phyloP scores from a whole-genome alignment of 495 filamentous ascomycete genomes.

The Penicillium fimorum region DNA sequence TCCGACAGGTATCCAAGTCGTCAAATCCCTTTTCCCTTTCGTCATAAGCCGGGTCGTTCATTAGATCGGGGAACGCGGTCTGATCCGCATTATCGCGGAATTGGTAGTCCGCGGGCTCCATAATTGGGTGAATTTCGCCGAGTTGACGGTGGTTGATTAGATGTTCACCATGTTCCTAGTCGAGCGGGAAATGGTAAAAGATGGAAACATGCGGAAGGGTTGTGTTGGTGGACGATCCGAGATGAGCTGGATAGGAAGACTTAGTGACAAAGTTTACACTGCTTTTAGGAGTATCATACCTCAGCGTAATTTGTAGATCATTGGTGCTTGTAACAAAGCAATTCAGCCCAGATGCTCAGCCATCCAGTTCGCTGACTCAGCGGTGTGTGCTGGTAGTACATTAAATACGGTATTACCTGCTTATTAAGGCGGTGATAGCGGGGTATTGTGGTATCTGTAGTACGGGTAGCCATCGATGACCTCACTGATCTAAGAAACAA shows the following conservation, averaged over 20 bases:
- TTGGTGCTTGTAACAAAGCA: slow-evolving; percentile 6
- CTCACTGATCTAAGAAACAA: slow-evolving; percentile 23
- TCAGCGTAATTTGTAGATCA: background rate
- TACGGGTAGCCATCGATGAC: slow-evolving; percentile 27
- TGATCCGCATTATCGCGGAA: slow-evolving; percentile 18
- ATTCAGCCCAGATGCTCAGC: slow-evolving; percentile 1
- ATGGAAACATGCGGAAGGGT: slow-evolving; percentile 3
- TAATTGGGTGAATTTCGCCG: slow-evolving; percentile 20
- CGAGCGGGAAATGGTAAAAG: background rate
- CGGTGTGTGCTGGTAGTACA: background rate
- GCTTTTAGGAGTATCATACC: background rate
- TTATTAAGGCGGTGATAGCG: no score
- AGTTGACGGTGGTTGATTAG: slow-evolving; percentile 26
- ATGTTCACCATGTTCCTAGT: slow-evolving; percentile 23
- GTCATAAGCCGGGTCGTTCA: slow-evolving; percentile 63
- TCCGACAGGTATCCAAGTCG: slow-evolving; percentile 80
- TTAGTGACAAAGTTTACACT: background rate
- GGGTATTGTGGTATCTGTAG: slow-evolving; percentile 4
- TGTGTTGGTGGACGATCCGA: background rate
- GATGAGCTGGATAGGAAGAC: background rate
- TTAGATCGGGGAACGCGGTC: slow-evolving; percentile 53
- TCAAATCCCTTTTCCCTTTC: slow-evolving; percentile 43
- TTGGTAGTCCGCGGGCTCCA: slow-evolving; percentile 28
- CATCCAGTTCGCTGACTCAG: slow-evolving; percentile 2
- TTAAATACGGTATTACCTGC: background rate